Conservation (phyloP, 306 rosid species). For the Senna tora region DNA sequence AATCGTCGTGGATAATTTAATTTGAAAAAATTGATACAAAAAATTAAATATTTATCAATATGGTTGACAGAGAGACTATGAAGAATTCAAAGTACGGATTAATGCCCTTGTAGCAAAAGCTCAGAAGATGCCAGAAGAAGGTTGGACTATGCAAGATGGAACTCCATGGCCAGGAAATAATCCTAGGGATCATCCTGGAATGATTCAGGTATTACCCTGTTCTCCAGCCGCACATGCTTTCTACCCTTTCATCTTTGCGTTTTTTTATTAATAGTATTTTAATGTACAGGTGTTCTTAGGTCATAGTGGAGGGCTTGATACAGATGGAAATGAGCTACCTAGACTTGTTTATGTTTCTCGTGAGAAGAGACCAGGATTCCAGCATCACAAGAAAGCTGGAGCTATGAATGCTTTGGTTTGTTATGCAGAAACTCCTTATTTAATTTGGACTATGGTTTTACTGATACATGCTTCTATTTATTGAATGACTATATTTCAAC, state of each 20-base stretch:
- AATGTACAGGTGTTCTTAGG: constrained; percentile 90
- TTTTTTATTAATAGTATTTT: constrained; percentile 34
- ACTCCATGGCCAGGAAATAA: constrained; percentile 99
- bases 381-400: constrained; percentile 99
- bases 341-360: constrained; percentile 99
- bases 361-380: constrained; percentile 99
- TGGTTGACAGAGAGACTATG: constrained; percentile 88
- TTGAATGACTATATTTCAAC: constrained; percentile 8
- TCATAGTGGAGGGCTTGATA: constrained; percentile 97
- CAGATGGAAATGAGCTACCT: constrained; percentile 98
- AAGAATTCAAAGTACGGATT: constrained; percentile 90
- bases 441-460: constrained; percentile 25
- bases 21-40: not conserved
- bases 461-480: not conserved
- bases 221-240: constrained; percentile 25
- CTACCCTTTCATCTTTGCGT: not conserved
- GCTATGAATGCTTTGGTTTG: constrained; percentile 99
- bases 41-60: constrained; percentile 27
- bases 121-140: constrained; percentile 99
- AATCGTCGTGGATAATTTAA: not conserved
- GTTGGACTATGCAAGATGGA: constrained; percentile 99
- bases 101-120: constrained; percentile 96
- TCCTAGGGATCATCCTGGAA: constrained; percentile 99
- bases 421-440: constrained; percentile 31
- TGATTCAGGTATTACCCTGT: constrained; percentile 80